Percentiles rank a stretch among this genome's conserved stretches.
Evolutionary conservation across 208 protist genomes (phyloP).

Genomic region (Herpetomonas tarakana): DNA sequence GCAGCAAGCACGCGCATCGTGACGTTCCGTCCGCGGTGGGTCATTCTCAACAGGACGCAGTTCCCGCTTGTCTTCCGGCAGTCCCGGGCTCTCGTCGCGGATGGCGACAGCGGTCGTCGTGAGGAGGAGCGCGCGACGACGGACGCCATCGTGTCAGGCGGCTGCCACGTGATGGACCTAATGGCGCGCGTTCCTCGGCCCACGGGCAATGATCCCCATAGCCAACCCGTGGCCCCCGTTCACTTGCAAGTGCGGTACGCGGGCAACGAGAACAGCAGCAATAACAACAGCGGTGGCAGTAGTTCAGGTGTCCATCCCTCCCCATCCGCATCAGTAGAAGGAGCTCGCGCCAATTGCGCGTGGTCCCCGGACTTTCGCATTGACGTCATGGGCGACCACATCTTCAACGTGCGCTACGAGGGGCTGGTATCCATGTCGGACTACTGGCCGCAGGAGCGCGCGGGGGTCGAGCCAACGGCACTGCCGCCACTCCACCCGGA

Average conservation of each 20-base stretch:
- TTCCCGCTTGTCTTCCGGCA: slow-evolving; percentile 23
- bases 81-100: not conserved
- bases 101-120: too few species aligned
- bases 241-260: not conserved
- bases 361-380: slow-evolving; percentile 51
- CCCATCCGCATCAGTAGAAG: too few species aligned
- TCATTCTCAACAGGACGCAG: slow-evolving; percentile 57
- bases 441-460: slow-evolving; percentile 35
- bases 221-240: not conserved
- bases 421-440: slow-evolving; percentile 22
- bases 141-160: not conserved
- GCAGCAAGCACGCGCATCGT: slow-evolving; percentile 49
- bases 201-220: not conserved
- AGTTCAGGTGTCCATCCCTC: too few species aligned
- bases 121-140: not conserved
- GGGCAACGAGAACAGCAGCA: not conserved
- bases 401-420: slow-evolving; percentile 50
- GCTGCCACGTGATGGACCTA: not conserved
- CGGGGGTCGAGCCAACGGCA: slow-evolving; percentile 7
- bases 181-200: not conserved
- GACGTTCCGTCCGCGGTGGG: slow-evolving; percentile 63
- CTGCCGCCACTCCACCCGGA: slow-evolving; percentile 42
- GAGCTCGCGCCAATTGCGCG: slow-evolving; percentile 14
- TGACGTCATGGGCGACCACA: slow-evolving; percentile 35
- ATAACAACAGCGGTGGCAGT: not conserved